Base-by-base conservation (phyloP, 129 eudicot genomes). In the Heracleum sosnowskyi region DNA sequence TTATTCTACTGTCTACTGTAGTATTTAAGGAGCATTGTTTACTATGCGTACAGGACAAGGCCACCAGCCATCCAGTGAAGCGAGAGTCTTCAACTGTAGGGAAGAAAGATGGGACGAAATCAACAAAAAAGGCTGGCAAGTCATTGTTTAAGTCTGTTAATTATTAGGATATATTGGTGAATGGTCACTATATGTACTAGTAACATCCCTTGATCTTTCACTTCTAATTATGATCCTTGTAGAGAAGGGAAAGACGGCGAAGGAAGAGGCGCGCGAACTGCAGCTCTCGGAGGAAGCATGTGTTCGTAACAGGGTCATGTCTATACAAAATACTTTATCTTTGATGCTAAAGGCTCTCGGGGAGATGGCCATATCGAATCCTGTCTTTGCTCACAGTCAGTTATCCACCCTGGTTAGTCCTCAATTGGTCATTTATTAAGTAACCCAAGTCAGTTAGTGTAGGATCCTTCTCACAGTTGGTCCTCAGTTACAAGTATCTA, bases 201-300 rank as follows among this genome's bases (percentile, higher is more conserved):
- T 11, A 13, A 26, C 35, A 42, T 16, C 35, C 33, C 33, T 78
- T 37, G 45, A 57, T 2, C 29, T 39, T 40, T 20, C 17, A 28
- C 39, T 66, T 66, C 3, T 8, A 41, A 36, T 87, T 79, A 42
- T 79, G 81, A 83, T 76, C 31, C 78, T 62, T 82, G 13, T 79
- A 96, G 99, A 92, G 57, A 96, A 92, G 85, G 91, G 93, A 73
- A 96, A 96, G 88, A 96, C 97, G 28, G 94, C 97, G 42, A 96
- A 96, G 81, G 99, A 96, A 84, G 99, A 96, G 86, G 99, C 97
- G 37, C 99, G 99, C 81, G 99, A 96, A 17, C 75, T 88, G 82
- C 97, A 90, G 88, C 97, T 96, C 72, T 82, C 57, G 60, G 97
- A 96, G 84, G 99, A 96, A 86, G 87, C 88, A 64, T 75, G 66